Base-by-base conservation (phyloP, 179 eudicot species). In the Gypsophila paniculata region DNA sequence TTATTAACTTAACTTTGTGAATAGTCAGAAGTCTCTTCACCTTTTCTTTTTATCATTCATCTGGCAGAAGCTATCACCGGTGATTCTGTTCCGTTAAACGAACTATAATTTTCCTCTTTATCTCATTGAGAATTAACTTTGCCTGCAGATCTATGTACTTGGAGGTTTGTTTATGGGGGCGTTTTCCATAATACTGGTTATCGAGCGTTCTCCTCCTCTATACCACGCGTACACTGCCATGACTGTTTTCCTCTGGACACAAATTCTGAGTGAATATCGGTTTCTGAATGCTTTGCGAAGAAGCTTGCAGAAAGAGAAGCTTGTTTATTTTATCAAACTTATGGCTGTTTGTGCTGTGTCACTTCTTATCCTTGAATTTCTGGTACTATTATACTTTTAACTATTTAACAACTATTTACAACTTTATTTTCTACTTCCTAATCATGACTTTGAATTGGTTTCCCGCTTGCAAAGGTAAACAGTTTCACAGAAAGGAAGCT, bases 161-260 rank as follows among this genome's bases (percentile, higher is more conserved):
- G 97, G 97, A 82, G 58, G 84, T 65, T 72, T 91, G 51, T 68
- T 86, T 53, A 84, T 88, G 86, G 93, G 87, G 74, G 74, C 75
- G 9, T 79, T 80, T 63, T 86, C 80, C 52, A 69, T 74, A 26
- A 73, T 91, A 49, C 80, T 94, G 73, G 81, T 84, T 76, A 22
- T 88, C 80, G 94, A 91, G 81, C 90, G 80, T 67, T 85, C 93
- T 73, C 97, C 99, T 76, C 96, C 88, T 29, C 89, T 94, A 44
- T 94, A 94, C 79, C 96, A 91, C 84, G 96, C 89, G 58, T 94
- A 94, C 76, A 61, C 76, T 74, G 92, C 90, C 63, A 81, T 94
- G 96, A 94, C 99, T 39, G 81, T 90, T 77, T 91, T 94, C 77
- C 96, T 94, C 75, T 94, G 99, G 99, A 84, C 88, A n/a, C 88